Evolutionary conservation across 2,329 filamentous ascomycete species (phyloP), one percentile per base, ranked within the genome.

Genomic region (Arthrobotrys conoides): DNA sequence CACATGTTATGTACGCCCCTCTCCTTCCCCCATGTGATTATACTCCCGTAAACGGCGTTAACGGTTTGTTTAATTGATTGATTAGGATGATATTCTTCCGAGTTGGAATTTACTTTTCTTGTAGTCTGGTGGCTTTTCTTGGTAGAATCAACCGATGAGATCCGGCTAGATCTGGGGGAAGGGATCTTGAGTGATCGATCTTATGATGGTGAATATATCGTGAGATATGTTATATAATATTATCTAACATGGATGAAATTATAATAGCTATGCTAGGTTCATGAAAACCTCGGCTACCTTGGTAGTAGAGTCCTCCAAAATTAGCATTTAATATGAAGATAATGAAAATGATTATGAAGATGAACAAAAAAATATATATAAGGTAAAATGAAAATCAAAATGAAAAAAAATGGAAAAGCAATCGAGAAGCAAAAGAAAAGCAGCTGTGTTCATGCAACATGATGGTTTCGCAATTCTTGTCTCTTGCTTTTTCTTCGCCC

Each of bases 331-430:
- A n/a, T n/a, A n/a, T n/a, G n/a, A n/a, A n/a, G n/a, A n/a, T n/a
- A n/a, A n/a, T n/a, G 27, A 30, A 30, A 6, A 30, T 3, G 6
- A 30, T 30, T 30, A 6, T 30, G 27, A 30, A 20, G 20, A 30
- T 18, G 18, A 22, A 22, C n/a, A 22, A 8, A 18, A 33, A 33
- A n/a, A n/a, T n/a, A n/a, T n/a, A n/a, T n/a, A n/a, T n/a, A n/a
- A n/a, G n/a, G n/a, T n/a, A n/a, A 57, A 22, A 66, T 20, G 30
- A 49, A 48, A 38, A 51, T 20, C 14, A 46, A 46, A 46, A n/a
- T 9, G 2, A 22, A n/a, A n/a, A n/a, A n/a, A n/a, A n/a, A n/a
- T n/a, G n/a, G n/a, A n/a, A n/a, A n/a, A n/a, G n/a, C n/a, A n/a
- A 61, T 61, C 30, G 24, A 53, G 16, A 16, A 53, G 49, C 22